These are phyloP conservation scores for Auricularia sp. DNA, from an alignment of 768 basidiomycete genomes.

Conservation along the genomic window DNA sequence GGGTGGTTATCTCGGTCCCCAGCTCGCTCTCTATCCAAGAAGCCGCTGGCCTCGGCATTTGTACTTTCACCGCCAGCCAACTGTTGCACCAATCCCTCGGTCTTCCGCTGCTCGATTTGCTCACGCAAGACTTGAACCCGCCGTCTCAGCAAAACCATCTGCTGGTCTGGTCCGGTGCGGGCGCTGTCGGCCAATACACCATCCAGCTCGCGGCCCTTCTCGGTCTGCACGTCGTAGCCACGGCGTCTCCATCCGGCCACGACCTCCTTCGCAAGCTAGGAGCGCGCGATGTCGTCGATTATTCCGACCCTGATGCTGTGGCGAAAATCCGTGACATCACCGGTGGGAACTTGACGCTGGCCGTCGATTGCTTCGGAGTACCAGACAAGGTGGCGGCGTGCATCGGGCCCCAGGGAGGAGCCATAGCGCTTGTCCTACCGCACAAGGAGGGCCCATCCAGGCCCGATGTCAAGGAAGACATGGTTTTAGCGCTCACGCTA, in stretches of 20 bases:
- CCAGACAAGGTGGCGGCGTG: constrained; percentile 27
- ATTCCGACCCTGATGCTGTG: constrained; percentile 26
- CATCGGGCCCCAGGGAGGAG: constrained; percentile 28
- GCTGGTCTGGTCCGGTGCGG: neutral
- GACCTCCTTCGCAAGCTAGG: constrained; percentile 30
- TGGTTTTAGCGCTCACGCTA: neutral
- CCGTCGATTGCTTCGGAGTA: constrained; percentile 30
- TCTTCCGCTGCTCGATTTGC: neutral
- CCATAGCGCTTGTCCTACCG: constrained; percentile 34
- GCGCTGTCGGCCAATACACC: too few species aligned
- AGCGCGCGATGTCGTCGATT: constrained; percentile 31
- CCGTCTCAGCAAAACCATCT: neutral
- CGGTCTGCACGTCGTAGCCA: constrained; percentile 24
- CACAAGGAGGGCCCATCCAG: constrained; percentile 29
- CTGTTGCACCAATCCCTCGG: constrained; percentile 4
- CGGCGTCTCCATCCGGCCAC: constrained; percentile 31
- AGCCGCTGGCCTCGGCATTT: constrained; percentile 9
- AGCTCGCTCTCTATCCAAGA: constrained; percentile 16
- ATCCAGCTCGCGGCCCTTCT: too few species aligned
- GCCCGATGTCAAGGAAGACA: neutral
- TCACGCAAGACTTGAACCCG: neutral
- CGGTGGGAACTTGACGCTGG: constrained; percentile 22
- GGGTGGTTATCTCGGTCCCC: constrained; percentile 14
- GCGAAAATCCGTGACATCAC: constrained; percentile 25
- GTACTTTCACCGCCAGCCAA: constrained; percentile 9